Evolutionary conservation across 768 basidiomycete genomes (phyloP).

Genomic region (Amanita thiersii): DNA sequence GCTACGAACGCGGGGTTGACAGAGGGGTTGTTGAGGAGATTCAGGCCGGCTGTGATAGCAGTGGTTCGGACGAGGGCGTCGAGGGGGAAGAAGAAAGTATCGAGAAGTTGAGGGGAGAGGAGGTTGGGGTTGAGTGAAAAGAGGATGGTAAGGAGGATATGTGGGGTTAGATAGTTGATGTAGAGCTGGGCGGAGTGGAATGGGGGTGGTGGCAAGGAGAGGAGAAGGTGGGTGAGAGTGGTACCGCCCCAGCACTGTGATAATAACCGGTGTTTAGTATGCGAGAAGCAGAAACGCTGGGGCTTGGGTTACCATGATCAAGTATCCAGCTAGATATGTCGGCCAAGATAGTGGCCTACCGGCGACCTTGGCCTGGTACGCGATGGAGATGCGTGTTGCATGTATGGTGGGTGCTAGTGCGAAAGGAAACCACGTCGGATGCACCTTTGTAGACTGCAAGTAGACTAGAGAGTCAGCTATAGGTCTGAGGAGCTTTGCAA

Average conservation of each 20-base stretch:
- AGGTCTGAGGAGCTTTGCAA: not conserved
- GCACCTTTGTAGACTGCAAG: constrained; percentile 26
- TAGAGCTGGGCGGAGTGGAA: constrained; percentile 37
- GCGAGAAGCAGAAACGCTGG: not conserved
- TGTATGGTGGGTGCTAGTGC: constrained; percentile 32
- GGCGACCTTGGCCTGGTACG: constrained; percentile 31
- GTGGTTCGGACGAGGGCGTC: constrained; percentile 40
- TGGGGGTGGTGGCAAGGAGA: constrained; percentile 37
- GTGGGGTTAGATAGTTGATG: constrained; percentile 40
- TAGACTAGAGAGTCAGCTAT: constrained; percentile 11
- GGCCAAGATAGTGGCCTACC: constrained; percentile 29
- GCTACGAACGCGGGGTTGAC: constrained; percentile 26
- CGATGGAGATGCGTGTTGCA: constrained; percentile 35
- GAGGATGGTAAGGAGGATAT: constrained; percentile 33
- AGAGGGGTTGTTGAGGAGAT: constrained; percentile 22
- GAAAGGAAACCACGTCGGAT: constrained; percentile 31
- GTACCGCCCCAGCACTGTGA: constrained; percentile 46
- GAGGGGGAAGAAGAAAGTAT: constrained; percentile 39
- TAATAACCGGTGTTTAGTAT: not conserved
- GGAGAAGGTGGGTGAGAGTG: constrained; percentile 31
- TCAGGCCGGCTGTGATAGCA: constrained; percentile 28
- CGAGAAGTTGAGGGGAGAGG: constrained; percentile 25
- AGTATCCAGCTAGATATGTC: constrained; percentile 34
- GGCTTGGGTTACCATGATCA: constrained; percentile 36
- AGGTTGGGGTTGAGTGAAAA: constrained; percentile 18